Evolutionary conservation across 78 protist species (phyloP), one percentile per base, ranked within the genome.

Genomic region (Pigoraptor vietnamica): DNA sequence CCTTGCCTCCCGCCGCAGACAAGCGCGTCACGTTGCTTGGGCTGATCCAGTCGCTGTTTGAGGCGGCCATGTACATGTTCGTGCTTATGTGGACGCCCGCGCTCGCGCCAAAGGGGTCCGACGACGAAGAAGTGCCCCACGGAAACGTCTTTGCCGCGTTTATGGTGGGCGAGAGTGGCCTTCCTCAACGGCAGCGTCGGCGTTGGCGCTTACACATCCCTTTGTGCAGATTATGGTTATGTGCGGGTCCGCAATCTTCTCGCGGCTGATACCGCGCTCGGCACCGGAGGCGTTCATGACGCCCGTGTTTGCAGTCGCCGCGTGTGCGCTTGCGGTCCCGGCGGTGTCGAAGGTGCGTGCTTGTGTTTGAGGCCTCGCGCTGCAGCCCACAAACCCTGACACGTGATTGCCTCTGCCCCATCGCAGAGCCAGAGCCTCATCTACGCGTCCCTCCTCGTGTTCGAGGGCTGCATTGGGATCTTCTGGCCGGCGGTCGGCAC

Each of bases 61-160:
- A 98, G 91, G 97, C 96, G 24, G 94, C 97, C 34, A 98, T 98
- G 99, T 98, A 97, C 87, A 90, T 91, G 9, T 98, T 98, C 55
- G 99, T 98, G 2, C 97, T 98, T 90, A 79, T 94, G 90, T 98
- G 99, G 99, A 97, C 98, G 2, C 99, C 99, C 0, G 88, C 96
- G 0, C 91, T 98, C 39, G 25, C 87, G 2, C 6, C 6, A 37
- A 39, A 34, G 39, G 0, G 34, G 40, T n/a, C 0, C 1, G 0
- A 0, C 33, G n/a, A n/a, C n/a, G n/a, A n/a, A n/a, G n/a, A n/a
- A n/a, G 39, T 96, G 21, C 98, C 98, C 39, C 95, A 37, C 79
- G 98, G 99, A 39, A 25, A 90, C 86, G 93, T 98, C 91, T 96
- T 97, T 89, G 94, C 99, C 48, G 9, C 93, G 23, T 97, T 93